Evolutionary conservation across 164 flowering plant species (phyloP), one percentile per base, ranked within the genome.

Genomic region (Houttuynia cordata): DNA sequence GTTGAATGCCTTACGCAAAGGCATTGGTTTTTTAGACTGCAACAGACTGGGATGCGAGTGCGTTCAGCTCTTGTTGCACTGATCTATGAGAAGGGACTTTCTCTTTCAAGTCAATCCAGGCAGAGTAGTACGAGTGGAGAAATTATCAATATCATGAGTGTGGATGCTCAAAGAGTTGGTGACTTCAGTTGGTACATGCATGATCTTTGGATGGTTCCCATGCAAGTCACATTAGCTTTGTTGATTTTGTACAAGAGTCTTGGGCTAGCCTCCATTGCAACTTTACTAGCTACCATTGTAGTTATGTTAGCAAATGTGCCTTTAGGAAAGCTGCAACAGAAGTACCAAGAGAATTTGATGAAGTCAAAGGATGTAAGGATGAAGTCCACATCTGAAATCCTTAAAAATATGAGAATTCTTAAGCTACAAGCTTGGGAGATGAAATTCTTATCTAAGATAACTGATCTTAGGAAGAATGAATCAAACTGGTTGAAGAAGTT

Each of bases 361-460:
- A 70, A 74, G 47, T 71, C 90, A 1, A 88, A 88, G 70, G 96
- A 88, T 64, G 58, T 55, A 34, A 74, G 96, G 69, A 88, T 85
- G 92, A 84, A 78, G 67, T 76, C 77, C 10, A 88, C 86, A 0
- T 74, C 91, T 18, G 96, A 83, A 68, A 71, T 80, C 14, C 71
- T 85, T 50, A 77, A 82, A 74, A 85, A 83, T 73, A 85, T 88
- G 96, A 85, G 86, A 58, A 81, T 88, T 62, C 82, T 88, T 61
- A 88, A 88, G 71, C 83, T 88, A 57, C 91, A 85, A 58, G 89
- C 76, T 12, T 88, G 96, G 91, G 91, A 88, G 64, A 74, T 79
- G 83, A 85, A 74, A 74, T 85, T 83, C 66, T 62, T 83, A 68
- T 79, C 81, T 0, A 83, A 74, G 64, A 74, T 88, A 57, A 5